phyloP scores from a whole-genome alignment of 768 basidiomycete species.

The Tricholoma matsutake region DNA sequence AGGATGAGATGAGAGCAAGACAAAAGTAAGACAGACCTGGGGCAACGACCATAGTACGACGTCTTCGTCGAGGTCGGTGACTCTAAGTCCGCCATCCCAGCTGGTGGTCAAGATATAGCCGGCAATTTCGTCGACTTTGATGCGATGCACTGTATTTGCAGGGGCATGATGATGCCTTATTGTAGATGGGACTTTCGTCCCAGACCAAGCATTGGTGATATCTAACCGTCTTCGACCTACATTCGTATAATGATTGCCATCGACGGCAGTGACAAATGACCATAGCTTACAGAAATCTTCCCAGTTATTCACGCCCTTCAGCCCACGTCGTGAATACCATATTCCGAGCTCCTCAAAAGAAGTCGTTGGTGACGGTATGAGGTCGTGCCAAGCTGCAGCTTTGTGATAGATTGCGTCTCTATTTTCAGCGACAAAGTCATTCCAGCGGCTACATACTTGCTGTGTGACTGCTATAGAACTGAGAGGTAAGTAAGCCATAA shows the following conservation, averaged over 20 bases:
- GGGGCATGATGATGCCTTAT: too few relatives aligned
- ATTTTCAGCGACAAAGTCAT: not conserved
- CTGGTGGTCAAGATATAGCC: not conserved
- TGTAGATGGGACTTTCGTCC: too few relatives aligned
- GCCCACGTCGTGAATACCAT: too few relatives aligned
- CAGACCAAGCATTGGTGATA: too few relatives aligned
- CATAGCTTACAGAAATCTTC: too few relatives aligned
- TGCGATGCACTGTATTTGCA: constrained; percentile 42
- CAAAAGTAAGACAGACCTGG: too few relatives aligned
- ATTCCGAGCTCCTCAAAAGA: too few relatives aligned
- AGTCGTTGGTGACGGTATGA: too few relatives aligned
- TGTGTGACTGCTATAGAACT: not conserved
- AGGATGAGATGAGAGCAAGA: too few relatives aligned
- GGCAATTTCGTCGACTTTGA: constrained; percentile 66
- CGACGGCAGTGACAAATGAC: too few relatives aligned
- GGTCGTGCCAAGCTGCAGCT: not conserved
- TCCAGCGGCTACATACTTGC: not conserved
- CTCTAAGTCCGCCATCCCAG: constrained; percentile 49
- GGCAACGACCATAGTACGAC: constrained; percentile 30
- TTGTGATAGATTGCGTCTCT: not conserved
- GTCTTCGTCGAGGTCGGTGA: constrained; percentile 44
- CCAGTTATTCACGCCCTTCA: too few relatives aligned
- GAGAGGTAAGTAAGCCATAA: not conserved
- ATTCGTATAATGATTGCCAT: not conserved
- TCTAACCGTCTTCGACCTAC: not conserved